Base-by-base conservation (phyloP, 1,284 basidiomycete species). In the Sphaerobolus stellatus region DNA sequence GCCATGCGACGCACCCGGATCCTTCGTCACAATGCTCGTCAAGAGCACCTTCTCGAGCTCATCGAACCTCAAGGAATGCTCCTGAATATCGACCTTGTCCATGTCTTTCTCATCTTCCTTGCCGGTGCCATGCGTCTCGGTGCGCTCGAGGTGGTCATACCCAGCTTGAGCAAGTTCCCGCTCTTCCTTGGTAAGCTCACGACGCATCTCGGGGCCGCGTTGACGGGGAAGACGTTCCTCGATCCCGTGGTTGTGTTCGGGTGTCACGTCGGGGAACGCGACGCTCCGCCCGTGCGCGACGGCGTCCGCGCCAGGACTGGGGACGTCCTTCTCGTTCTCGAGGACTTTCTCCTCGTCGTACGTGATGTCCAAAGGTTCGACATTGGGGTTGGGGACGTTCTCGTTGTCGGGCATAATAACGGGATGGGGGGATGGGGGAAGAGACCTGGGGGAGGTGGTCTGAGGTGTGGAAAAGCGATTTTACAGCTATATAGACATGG, bases 91-190 rank as follows among this genome's bases (percentile, higher is more conserved):
- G 59, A 80, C 75, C 38, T 76, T 67, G 28, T 66, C 67, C 1
- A 63, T 57, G 4, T 62, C 65, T 22, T 69, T 66, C 22, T 65
- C 68, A 34, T 67, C 54, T 16, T 50, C 45, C 49, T 75, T 71
- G 24, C 65, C 64, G 24, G 51, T 43, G 28, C 13, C 28, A 5
- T 43, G 41, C 40, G 41, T 50, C 4, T 48, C 45, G 25, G n/a
- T 13, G 60, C 77, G 79, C 50, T 73, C 63, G 38, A 86, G 72
- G 62, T 84, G 80, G 52, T 82, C 81, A 64, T 87, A 87, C 2
- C 83, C 83, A 25, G 84, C 84, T 6, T 79, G 79, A n/a, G 83
- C 82, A 50, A 87, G 77, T 51, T 83, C 80, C 60, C 74, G 79
- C 55, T 85, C 83, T 62, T 86, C 84, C 61, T 81, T 77, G n/a